Percentiles rank a stretch among this genome's conserved stretches.
Conservation (phyloP, 2,329 filamentous ascomycete species). For the Ophiosphaerella herpotricha region DNA sequence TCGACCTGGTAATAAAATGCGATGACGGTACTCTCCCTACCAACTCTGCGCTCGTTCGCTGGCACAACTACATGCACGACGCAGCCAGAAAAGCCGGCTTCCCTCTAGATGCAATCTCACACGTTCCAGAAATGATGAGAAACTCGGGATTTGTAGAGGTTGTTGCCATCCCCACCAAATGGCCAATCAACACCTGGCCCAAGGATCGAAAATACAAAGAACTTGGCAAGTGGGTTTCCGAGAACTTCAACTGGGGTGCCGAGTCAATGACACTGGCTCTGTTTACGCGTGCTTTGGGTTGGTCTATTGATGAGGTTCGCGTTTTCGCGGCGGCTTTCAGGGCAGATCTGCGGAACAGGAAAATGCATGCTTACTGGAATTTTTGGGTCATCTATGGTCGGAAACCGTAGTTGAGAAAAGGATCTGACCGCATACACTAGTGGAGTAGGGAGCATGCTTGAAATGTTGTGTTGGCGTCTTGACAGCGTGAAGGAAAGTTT, state of each 20-base stretch:
- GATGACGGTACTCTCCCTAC: slow-evolving; percentile 20
- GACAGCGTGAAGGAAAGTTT: too few species aligned
- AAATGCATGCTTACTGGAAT: slow-evolving; percentile 24
- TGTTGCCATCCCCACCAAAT: slow-evolving; percentile 26
- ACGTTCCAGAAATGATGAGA: slow-evolving; percentile 48
- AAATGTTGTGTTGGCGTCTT: too few species aligned
- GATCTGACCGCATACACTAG: too few species aligned
- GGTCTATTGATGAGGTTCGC: slow-evolving; percentile 50
- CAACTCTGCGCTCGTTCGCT: slow-evolving; percentile 12
- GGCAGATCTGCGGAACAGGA: slow-evolving; percentile 27
- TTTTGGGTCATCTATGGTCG: slow-evolving; percentile 19
- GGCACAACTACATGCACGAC: slow-evolving; percentile 19
- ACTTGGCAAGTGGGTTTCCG: slow-evolving; percentile 15
- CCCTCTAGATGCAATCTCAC: slow-evolving; percentile 44
- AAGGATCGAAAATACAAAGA: slow-evolving; percentile 22
- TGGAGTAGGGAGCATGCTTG: not conserved
- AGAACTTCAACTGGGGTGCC: slow-evolving; percentile 33
- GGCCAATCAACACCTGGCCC: slow-evolving; percentile 24
- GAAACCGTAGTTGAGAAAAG: slow-evolving; percentile 3
- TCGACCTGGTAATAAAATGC: slow-evolving; percentile 17
- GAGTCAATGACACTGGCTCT: slow-evolving; percentile 51
- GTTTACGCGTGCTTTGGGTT: slow-evolving; percentile 49
- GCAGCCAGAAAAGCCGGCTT: slow-evolving; percentile 32
- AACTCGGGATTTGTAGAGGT: slow-evolving; percentile 52
- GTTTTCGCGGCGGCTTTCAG: slow-evolving; percentile 38